phyloP scores from a whole-genome alignment of 1,284 basidiomycete genomes.

The Vanrija sp. region DNA sequence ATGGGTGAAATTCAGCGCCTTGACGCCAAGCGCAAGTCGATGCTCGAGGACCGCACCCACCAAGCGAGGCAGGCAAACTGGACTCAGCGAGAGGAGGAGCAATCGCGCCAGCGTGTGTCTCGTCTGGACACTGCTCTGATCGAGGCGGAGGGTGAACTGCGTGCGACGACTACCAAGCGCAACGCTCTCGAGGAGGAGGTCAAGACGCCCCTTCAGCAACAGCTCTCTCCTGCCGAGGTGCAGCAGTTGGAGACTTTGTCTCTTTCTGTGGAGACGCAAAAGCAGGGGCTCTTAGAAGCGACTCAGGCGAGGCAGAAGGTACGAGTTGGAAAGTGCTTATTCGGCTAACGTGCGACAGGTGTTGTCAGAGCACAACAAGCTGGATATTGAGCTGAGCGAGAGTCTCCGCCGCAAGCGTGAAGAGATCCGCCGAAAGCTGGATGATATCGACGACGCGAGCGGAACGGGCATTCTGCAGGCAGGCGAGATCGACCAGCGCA shows the following conservation, averaged over 20 bases:
- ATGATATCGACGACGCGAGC: constrained; percentile 63
- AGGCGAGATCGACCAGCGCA: constrained; percentile 62
- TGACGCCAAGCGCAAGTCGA: constrained; percentile 66
- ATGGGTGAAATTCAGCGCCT: constrained; percentile 71
- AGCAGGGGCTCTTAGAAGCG: constrained; percentile 66
- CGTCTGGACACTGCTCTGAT: constrained; percentile 65
- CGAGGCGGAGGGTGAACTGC: constrained; percentile 67
- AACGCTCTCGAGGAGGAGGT: constrained; percentile 69
- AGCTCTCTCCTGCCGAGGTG: constrained; percentile 70
- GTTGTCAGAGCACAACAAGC: constrained; percentile 67
- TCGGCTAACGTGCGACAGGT: constrained; percentile 54
- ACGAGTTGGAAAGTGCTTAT: constrained; percentile 27
- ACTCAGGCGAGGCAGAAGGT: constrained; percentile 70
- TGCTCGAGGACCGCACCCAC: constrained; percentile 64
- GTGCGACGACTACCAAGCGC: constrained; percentile 47
- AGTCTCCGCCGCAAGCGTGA: constrained; percentile 72
- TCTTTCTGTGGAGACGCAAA: constrained; percentile 68
- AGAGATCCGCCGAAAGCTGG: constrained; percentile 72
- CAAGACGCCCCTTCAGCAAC: constrained; percentile 67
- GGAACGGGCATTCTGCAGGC: constrained; percentile 57
- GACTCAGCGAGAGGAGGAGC: constrained; percentile 67
- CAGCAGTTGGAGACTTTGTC: constrained; percentile 65
- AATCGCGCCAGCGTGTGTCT: constrained; percentile 59
- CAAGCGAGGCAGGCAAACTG: constrained; percentile 62
- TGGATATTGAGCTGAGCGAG: constrained; percentile 93